A percentile compares a stretch with the other conserved stretches of the same genome.
phyloP scores from a whole-genome alignment of 139 green algal species.

The Haematococcus sp. region DNA sequence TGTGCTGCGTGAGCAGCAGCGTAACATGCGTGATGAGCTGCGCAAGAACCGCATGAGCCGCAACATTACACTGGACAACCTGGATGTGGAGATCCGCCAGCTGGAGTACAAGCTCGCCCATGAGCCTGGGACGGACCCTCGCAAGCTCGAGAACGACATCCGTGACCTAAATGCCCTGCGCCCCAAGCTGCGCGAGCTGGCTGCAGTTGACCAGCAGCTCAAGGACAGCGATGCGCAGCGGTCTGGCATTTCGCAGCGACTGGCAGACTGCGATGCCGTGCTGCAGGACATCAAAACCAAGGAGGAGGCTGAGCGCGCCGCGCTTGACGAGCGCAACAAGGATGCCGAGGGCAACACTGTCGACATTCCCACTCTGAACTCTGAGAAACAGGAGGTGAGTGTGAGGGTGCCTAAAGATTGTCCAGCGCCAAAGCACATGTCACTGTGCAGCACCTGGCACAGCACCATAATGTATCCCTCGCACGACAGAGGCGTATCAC shows the following conservation, averaged over 20 bases:
- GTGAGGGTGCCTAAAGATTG: too few species aligned
- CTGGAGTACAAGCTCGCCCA: constrained; percentile 53
- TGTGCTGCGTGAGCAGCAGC: constrained; percentile 23
- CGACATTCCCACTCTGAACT: constrained; percentile 33
- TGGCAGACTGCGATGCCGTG: constrained; percentile 42
- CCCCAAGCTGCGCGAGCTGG: constrained; percentile 24
- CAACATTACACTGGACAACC: constrained; percentile 21
- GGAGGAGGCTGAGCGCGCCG: constrained; percentile 16
- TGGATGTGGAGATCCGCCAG: constrained; percentile 30
- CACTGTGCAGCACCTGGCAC: too few species aligned
- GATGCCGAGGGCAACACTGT: constrained; percentile 16
- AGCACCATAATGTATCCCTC: too few species aligned
- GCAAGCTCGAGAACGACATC: constrained; percentile 37
- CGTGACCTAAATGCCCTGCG: constrained; percentile 17
- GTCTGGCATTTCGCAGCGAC: constrained; percentile 9
- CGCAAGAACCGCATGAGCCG: constrained; percentile 19
- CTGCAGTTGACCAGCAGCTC: constrained; percentile 24
- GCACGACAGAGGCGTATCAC: too few species aligned
- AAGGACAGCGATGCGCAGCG: constrained; percentile 21
- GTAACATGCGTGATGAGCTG: constrained; percentile 12
- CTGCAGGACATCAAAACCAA: constrained; percentile 30
- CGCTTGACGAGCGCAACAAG: constrained; percentile 31
- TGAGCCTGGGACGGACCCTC: constrained; percentile 26
- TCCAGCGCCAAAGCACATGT: too few species aligned
- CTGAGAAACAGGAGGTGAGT: constrained; percentile 36